Evolutionary conservation across 169 alveolate genomes (phyloP).

Genomic region (Perkinsus marinus): DNA sequence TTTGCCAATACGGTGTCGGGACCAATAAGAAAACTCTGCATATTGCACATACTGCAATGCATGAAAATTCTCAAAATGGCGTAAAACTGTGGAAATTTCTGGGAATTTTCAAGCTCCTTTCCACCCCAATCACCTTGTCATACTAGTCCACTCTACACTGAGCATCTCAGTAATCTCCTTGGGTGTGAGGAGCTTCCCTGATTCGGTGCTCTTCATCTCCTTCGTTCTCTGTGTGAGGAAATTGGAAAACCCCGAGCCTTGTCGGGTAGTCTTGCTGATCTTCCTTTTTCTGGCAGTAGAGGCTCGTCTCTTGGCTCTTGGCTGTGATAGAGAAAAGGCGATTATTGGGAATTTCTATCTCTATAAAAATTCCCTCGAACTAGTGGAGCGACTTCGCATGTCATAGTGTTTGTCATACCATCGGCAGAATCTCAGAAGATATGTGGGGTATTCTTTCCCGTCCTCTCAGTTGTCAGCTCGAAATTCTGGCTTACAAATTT

Average conservation of each 20-base stretch:
- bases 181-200: background rate
- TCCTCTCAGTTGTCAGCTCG: too few species aligned
- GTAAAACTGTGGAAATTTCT: background rate
- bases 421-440: too few species aligned
- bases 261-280: background rate
- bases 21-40: too few species aligned
- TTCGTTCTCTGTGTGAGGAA: background rate
- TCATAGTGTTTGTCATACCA: too few species aligned
- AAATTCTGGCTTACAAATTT: too few species aligned
- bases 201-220: background rate
- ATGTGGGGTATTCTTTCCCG: too few species aligned
- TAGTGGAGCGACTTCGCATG: too few species aligned
- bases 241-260: background rate
- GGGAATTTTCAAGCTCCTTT: background rate
- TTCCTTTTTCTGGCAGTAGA: background rate
- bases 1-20: too few species aligned
- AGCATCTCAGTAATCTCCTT: background rate
- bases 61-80: too few species aligned
- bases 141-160: background rate
- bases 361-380: too few species aligned
- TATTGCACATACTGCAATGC: too few species aligned
- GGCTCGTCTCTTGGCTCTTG: background rate
- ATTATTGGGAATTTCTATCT: too few species aligned
- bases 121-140: background rate
- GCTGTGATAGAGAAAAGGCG: background rate